Evolutionary conservation across 768 basidiomycete species (phyloP).

Genomic region (Collybia sordida): DNA sequence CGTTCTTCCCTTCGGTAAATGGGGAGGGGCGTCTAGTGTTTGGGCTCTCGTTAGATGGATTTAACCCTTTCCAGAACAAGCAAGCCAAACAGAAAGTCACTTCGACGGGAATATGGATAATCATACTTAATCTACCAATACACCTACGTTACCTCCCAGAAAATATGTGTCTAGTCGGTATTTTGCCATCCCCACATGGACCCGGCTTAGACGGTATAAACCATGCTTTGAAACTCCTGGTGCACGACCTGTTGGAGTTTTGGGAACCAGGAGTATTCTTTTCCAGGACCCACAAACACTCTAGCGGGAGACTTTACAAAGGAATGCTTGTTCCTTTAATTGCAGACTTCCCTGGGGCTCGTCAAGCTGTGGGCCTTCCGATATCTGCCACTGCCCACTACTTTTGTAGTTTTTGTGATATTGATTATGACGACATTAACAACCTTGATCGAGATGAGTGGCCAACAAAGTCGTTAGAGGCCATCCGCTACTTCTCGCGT

Average conservation of each 20-base stretch:
- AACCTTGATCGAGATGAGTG: conserved; percentile 15
- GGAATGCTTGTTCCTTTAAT: conserved; percentile 24
- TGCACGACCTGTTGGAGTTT: conserved; percentile 26
- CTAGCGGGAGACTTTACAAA: conserved; percentile 18
- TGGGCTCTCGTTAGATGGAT: conserved; percentile 22
- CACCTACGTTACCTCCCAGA: conserved; percentile 17
- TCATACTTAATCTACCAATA: conserved; percentile 27
- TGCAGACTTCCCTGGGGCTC: conserved; percentile 25
- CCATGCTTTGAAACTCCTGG: conserved; percentile 27
- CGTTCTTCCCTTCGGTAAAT: conserved; percentile 23
- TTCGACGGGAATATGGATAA: conserved; percentile 9
- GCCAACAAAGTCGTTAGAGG: neutral
- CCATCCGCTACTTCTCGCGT: too few relatives aligned
- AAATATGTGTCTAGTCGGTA: conserved; percentile 30
- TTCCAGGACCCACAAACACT: conserved; percentile 11
- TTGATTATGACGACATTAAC: conserved; percentile 13
- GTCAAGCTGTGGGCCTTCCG: conserved; percentile 8
- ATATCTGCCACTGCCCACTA: conserved; percentile 4
- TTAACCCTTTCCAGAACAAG: conserved; percentile 25
- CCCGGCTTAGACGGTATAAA: conserved; percentile 27
- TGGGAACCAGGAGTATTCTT: conserved; percentile 25
- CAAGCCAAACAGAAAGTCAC: conserved; percentile 16
- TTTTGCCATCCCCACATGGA: conserved; percentile 38
- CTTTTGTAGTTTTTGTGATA: conserved; percentile 16
- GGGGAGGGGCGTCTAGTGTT: conserved; percentile 22